Percentiles rank a stretch among this genome's conserved stretches.
phyloP scores from a whole-genome alignment of 2,329 filamentous ascomycete species.

The Colletotrichum abscissum region DNA sequence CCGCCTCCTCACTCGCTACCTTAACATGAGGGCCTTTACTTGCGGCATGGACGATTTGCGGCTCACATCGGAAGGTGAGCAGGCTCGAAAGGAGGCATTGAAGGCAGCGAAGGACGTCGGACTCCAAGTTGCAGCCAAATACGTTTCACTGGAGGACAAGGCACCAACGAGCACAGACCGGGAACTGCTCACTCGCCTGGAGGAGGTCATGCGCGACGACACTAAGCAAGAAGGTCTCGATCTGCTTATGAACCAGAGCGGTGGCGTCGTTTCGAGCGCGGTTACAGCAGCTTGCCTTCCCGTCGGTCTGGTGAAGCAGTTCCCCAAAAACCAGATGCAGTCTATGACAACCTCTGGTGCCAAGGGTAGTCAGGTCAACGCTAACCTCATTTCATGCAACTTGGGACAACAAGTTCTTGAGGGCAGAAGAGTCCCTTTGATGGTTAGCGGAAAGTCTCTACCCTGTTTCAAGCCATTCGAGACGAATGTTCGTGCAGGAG shows the following conservation, averaged over 20 bases:
- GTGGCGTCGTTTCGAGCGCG: conserved; percentile 76
- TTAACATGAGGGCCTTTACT: conserved; percentile 95
- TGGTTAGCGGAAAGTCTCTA: conserved; percentile 97
- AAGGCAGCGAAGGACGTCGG: conserved; percentile 76
- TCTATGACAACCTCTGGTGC: conserved; percentile 97
- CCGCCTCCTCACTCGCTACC: conserved; percentile 85
- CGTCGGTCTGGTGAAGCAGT: conserved; percentile 85
- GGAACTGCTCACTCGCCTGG: conserved; percentile 81
- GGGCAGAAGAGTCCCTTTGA: conserved; percentile 91
- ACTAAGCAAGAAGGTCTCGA: conserved; percentile 92
- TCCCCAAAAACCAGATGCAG: conserved; percentile 99
- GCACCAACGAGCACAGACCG: conserved; percentile 72
- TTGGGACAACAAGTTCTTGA: conserved; percentile 96
- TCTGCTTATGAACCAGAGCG: conserved; percentile 81
- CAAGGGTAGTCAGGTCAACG: conserved; percentile 93
- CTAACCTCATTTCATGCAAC: conserved; percentile 97
- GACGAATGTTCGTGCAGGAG: conserved; percentile 87
- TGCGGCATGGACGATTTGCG: conserved; percentile 97
- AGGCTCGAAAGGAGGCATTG: conserved; percentile 75
- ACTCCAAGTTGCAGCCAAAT: conserved; percentile 83
- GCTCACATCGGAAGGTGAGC: conserved; percentile 84
- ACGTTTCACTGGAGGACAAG: conserved; percentile 82
- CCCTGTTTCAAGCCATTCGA: conserved; percentile 96
- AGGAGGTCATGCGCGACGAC: conserved; percentile 92
- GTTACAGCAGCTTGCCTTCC: conserved; percentile 87